Percentiles rank a stretch among this genome's conserved stretches.
Evolutionary conservation across 495 filamentous ascomycete species (phyloP).

Genomic region (Talaromyces wortmannii): DNA sequence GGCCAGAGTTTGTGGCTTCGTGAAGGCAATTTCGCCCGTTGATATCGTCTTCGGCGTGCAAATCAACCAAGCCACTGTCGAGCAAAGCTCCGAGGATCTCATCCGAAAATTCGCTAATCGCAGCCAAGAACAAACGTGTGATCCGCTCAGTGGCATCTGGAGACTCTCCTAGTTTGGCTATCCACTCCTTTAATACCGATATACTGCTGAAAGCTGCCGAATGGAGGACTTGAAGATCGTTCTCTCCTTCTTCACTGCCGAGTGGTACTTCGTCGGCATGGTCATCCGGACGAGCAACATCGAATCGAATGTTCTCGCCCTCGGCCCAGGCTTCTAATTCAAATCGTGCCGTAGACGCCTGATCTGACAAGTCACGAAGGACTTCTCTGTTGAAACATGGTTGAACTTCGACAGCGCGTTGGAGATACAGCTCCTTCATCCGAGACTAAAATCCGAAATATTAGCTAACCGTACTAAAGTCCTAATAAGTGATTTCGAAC

Average conservation of each 20-base stretch:
- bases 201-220: constrained; percentile 72
- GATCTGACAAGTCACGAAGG: constrained; percentile 92
- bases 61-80: constrained; percentile 73
- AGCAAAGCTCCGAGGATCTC: constrained; percentile 69
- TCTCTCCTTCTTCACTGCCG: constrained; percentile 74
- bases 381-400: constrained; percentile 96
- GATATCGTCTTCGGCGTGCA: constrained; percentile 89
- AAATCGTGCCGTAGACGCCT: constrained; percentile 85
- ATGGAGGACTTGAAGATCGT: constrained; percentile 82
- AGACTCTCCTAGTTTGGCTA: constrained; percentile 45
- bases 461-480: constrained; percentile 10
- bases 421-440: constrained; percentile 94
- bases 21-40: constrained; percentile 95
- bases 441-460: constrained; percentile 52
- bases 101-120: constrained; percentile 78
- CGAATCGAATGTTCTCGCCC: constrained; percentile 82
- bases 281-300: constrained; percentile 50
- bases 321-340: constrained; percentile 96
- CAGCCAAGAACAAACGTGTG: constrained; percentile 81
- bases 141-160: constrained; percentile 62
- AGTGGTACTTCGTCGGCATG: constrained; percentile 55
- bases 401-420: constrained; percentile 92
- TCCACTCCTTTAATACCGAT: constrained; percentile 55
- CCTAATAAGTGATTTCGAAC: constrained; percentile 24
- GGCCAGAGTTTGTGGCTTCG: constrained; percentile 87